Percentiles rank a stretch among this genome's conserved stretches.
Conservation (phyloP, 2,329 filamentous ascomycete genomes). For the Alternaria novae-zelandiae region DNA sequence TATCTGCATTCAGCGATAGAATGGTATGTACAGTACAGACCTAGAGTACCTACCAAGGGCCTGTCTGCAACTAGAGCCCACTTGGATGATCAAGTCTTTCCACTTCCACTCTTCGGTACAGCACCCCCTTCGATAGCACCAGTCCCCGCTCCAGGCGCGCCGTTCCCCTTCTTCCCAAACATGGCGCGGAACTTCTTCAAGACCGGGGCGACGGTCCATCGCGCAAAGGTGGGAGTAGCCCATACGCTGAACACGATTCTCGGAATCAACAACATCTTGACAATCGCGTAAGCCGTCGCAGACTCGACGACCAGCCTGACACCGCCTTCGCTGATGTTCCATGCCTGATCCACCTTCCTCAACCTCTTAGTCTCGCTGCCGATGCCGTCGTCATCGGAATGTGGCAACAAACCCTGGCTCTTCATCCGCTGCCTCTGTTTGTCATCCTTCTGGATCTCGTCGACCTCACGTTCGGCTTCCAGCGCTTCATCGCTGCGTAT, state of each 20-base stretch:
- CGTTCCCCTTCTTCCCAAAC: slow-evolving; percentile 44
- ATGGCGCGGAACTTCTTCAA: slow-evolving; percentile 44
- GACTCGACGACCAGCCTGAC: slow-evolving; percentile 69
- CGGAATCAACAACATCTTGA: slow-evolving; percentile 81
- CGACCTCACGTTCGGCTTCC: slow-evolving; percentile 51
- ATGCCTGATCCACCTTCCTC: slow-evolving; percentile 45
- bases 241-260: slow-evolving; percentile 81
- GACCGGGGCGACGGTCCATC: slow-evolving; percentile 36
- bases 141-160: slow-evolving; percentile 34
- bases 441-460: slow-evolving; percentile 8
- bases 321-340: slow-evolving; percentile 52
- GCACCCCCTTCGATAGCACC: slow-evolving; percentile 43
- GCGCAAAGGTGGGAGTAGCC: slow-evolving; percentile 91
- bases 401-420: slow-evolving; percentile 24
- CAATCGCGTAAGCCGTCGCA: slow-evolving; percentile 88
- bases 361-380: slow-evolving; percentile 40
- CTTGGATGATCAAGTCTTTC: slow-evolving; percentile 9
- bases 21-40: neutral
- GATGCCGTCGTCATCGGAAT: slow-evolving; percentile 52
- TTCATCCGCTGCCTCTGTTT: slow-evolving; percentile 70
- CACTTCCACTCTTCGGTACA: slow-evolving; percentile 28
- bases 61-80: neutral
- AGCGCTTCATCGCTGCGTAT: slow-evolving; percentile 62
- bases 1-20: neutral
- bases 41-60: neutral